Evolutionary conservation across 495 filamentous ascomycete species (phyloP), one percentile per base, ranked within the genome.

Genomic region (Penicillium verhagenii): DNA sequence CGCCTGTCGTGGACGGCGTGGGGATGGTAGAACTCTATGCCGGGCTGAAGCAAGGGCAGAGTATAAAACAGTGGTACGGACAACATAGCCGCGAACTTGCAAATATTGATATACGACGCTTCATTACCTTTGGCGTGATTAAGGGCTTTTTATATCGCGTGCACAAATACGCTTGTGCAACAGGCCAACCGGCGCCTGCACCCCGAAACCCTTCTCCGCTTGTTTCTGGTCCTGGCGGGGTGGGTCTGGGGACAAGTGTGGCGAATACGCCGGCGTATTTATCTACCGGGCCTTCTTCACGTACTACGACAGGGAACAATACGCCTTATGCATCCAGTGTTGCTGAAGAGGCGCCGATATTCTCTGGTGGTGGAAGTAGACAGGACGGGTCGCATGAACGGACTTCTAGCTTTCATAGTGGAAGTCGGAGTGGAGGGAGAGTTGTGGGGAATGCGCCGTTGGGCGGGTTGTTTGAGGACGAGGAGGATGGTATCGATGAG

Each of bases 121-220:
- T 98, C 53, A 88, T 98, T 53, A 93, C 92, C 29, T 97, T 97
- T 68, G 94, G 95, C 43, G 82, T 97, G 14, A 94, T 97, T 61
- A 96, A 97, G 69, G 92, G 92, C 4, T 87, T 96, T 57, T 63
- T 98, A n/a, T 96, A 96, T 69, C 83, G 94, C 16, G 87, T 96
- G 28, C 92, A 97, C 73, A 92, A 92, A 65, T 94, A 95, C 64
- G 88, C 90, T 4, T 81, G 91, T 7, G 82, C 83, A 10, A 84
- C 85, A 0, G 71, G 76, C 0, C 60, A 70, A 24, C 68, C 73
- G 1, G 69, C 71, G 0, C 67, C 67, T 2, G 50, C 63, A 10
- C 29, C 67, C 2, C 69, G 69, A 24, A 65, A 66, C 4, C 13
- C 33, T 25, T 68, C 64, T 1, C 56, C 53, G 16, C 38, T 61